A percentile compares a stretch with the other conserved stretches of the same genome.
Conservation (phyloP, 2,329 filamentous ascomycete species). For the Aspergillus intermedius region DNA sequence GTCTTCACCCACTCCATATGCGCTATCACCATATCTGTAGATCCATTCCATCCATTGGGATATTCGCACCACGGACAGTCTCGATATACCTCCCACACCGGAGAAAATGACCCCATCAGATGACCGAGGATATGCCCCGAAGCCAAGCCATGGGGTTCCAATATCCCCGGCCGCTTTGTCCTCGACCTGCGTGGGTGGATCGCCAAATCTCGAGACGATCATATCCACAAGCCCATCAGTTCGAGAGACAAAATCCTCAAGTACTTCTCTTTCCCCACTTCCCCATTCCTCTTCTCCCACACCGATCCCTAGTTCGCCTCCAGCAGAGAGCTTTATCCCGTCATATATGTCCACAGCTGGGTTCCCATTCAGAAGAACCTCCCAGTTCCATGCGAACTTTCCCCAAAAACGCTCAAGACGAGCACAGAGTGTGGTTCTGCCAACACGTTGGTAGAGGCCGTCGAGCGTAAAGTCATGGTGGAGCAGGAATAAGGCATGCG, state of each 20-base stretch:
- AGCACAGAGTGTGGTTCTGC: conserved; percentile 62
- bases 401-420: conserved; percentile 79
- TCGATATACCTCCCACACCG: conserved; percentile 66
- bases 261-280: conserved; percentile 84
- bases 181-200: conserved; percentile 35
- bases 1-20: conserved; percentile 79
- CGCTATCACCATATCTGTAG: conserved; percentile 73
- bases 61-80: conserved; percentile 63
- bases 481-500: conserved; percentile 76
- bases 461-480: conserved; percentile 75
- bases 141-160: conserved; percentile 63
- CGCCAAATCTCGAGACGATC: conserved; percentile 78
- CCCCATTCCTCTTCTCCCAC: conserved; percentile 94
- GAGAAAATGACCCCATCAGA: conserved; percentile 84
- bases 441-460: conserved; percentile 59
- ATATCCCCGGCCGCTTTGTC: conserved; percentile 16
- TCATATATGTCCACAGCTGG: conserved; percentile 72
- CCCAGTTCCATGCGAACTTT: conserved; percentile 63
- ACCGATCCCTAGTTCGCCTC: conserved; percentile 85
- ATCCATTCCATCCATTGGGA: conserved; percentile 85
- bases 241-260: conserved; percentile 76
- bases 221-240: conserved; percentile 83
- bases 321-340: conserved; percentile 80
- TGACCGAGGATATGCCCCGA: conserved; percentile 58
- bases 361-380: conserved; percentile 83